Conservation (phyloP, 495 filamentous ascomycete genomes). For the Tuber brumale region DNA sequence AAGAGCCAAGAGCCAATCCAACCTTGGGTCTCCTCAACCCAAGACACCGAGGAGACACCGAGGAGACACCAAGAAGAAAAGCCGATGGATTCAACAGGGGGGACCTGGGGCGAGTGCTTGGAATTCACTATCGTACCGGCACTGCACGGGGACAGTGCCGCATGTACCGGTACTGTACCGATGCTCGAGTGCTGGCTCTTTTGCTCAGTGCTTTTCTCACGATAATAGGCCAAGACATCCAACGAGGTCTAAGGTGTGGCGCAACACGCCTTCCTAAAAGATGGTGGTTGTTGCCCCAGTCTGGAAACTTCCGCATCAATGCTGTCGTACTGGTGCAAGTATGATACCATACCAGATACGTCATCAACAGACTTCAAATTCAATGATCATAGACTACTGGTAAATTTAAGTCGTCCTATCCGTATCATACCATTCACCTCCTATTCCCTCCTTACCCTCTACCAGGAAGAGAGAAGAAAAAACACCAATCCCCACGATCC, state of each 20-base stretch:
- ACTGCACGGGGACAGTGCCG: background rate
- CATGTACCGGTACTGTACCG: background rate
- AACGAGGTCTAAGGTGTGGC: background rate
- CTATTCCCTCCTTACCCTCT: background rate
- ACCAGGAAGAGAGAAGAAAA: background rate
- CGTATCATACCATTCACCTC: background rate
- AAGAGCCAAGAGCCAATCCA: conserved; percentile 1
- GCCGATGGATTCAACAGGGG: background rate
- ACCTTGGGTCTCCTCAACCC: background rate
- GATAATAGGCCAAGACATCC: background rate
- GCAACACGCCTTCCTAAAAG: background rate
- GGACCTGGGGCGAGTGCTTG: background rate
- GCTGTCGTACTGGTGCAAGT: no score
- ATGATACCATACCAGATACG: background rate
- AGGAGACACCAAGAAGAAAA: background rate
- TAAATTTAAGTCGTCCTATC: no score
- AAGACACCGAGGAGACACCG: background rate
- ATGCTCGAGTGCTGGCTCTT: background rate
- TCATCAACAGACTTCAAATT: background rate
- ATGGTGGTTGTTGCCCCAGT: background rate
- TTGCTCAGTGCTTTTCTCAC: background rate
- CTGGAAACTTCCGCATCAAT: background rate
- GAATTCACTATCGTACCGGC: background rate
- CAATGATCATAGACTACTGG: background rate
- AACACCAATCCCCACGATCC: background rate